Base-by-base conservation (phyloP, 2,329 filamentous ascomycete species). In the Sporothrix dimorphospora region DNA sequence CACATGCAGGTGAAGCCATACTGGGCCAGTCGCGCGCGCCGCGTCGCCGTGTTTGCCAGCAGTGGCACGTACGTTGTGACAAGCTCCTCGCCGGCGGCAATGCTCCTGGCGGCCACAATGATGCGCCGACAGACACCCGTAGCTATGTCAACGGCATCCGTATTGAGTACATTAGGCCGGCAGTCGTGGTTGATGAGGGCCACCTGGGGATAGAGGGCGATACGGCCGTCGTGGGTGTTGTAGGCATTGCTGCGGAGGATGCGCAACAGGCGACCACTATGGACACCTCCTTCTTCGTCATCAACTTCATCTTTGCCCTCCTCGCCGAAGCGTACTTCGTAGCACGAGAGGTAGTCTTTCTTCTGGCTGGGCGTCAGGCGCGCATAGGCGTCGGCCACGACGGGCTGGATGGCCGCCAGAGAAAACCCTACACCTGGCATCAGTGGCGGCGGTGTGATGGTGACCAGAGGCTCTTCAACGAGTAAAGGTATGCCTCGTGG, bases 211-310 rank as follows among this genome's bases (percentile, higher is more conserved):
- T 81, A 83, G 16, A 83, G 76, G 6, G 38, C 74, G 38, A 72
- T 47, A 38, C 72, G 70, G 12, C 72, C 70, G 68, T 73, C 72
- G 12, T 53, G 63, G 72, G 78, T 78, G 67, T 80, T 79, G 79
- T 82, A 82, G 69, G 79, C 81, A 74, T 83, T 83, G 59, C 79
- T 83, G 72, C 81, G 80, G 71, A 83, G 82, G 70, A 83, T 81
- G 75, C 77, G 78, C 59, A 77, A 63, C 40, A 75, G 74, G 6
- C 73, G 73, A 40, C 47, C 24, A 19, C 70, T 61, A 53, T 65
- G 30, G 14, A 24, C 8, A 4, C 8, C 21, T 19, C 30, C 24
- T 11, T 47, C 59, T 27, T n/a, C 4, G 65, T 45, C 12, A 34
- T 34, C 6, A 6, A 34, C 30, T 34, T 72, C 71, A 24, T 74